A percentile compares a stretch with the other conserved stretches of the same genome.
Evolutionary conservation across 805 yeast species (phyloP).

Genomic region (Cyberlindnera maritima): DNA sequence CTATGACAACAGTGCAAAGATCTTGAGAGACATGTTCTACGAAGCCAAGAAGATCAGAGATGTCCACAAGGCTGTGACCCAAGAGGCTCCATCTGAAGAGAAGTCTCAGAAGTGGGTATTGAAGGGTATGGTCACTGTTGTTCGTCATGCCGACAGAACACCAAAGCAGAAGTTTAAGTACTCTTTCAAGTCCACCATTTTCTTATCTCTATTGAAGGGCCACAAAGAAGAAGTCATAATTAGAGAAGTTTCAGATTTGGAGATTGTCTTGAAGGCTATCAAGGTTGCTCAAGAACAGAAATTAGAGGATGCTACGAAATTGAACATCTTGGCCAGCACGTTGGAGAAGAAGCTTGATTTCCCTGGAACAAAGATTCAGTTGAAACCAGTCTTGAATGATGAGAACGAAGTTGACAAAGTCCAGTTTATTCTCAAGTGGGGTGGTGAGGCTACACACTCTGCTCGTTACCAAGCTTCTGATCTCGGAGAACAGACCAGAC

Average conservation of each 20-base stretch:
- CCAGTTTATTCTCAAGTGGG: slow-evolving; percentile 96
- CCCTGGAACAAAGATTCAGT: slow-evolving; percentile 95
- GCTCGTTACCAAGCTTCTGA: slow-evolving; percentile 93
- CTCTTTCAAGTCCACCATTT: slow-evolving; percentile 84
- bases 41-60: slow-evolving; percentile 54
- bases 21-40: slow-evolving; percentile 70
- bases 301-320: slow-evolving; percentile 77
- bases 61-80: slow-evolving; percentile 35
- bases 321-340: slow-evolving; percentile 74
- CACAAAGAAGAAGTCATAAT: slow-evolving; percentile 95
- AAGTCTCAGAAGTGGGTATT: slow-evolving; percentile 88
- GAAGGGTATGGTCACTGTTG: slow-evolving; percentile 86
- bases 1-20: slow-evolving; percentile 79
- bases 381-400: slow-evolving; percentile 77
- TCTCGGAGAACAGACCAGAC: slow-evolving; percentile 93
- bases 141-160: slow-evolving; percentile 97
- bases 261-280: slow-evolving; percentile 82
- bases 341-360: slow-evolving; percentile 83
- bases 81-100: slow-evolving; percentile 35
- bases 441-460: slow-evolving; percentile 99
- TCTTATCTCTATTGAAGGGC: slow-evolving; percentile 84
- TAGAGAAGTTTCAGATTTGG: slow-evolving; percentile 81
- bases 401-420: slow-evolving; percentile 86
- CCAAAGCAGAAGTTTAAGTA: slow-evolving; percentile 98
- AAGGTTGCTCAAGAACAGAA: slow-evolving; percentile 74